Percentiles rank a stretch among this genome's conserved stretches.
These are phyloP conservation scores for Syzygium aqueum DNA, from an alignment of 345 rosid species.

Conservation along the genomic window DNA sequence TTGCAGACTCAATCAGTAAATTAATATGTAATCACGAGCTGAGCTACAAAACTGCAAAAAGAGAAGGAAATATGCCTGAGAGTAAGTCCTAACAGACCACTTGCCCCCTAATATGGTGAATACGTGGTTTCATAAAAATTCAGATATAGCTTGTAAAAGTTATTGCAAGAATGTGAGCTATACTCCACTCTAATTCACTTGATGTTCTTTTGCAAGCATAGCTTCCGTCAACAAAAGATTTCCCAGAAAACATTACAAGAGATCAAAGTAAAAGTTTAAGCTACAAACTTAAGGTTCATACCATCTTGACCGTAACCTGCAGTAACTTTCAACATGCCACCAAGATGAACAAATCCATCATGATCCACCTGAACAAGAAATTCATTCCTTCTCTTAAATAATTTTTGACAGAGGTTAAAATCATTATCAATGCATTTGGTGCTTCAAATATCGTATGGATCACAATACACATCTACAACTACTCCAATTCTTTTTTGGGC, in stretches of 20 bases:
- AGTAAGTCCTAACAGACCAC: background rate
- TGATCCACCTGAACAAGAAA: conserved; percentile 30
- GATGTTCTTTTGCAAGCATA: background rate
- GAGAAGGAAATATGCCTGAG: background rate
- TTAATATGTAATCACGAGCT: background rate
- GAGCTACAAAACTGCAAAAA: background rate
- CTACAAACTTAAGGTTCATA: conserved; percentile 3
- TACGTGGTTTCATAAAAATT: background rate
- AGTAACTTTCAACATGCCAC: conserved; percentile 52
- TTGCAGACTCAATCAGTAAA: background rate
- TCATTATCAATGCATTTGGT: background rate
- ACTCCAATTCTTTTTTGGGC: background rate
- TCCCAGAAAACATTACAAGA: background rate
- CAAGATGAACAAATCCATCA: conserved; percentile 48
- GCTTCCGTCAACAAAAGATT: background rate
- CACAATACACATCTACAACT: background rate
- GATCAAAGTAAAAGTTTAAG: background rate
- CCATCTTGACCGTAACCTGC: conserved; percentile 50
- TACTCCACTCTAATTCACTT: background rate
- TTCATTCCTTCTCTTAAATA: background rate
- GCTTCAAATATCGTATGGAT: background rate
- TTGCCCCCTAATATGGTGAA: background rate
- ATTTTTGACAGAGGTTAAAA: background rate
- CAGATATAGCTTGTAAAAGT: background rate
- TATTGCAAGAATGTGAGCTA: background rate